Conservation (phyloP, 805 yeast genomes). For the Schizosaccharomyces lindneri region DNA sequence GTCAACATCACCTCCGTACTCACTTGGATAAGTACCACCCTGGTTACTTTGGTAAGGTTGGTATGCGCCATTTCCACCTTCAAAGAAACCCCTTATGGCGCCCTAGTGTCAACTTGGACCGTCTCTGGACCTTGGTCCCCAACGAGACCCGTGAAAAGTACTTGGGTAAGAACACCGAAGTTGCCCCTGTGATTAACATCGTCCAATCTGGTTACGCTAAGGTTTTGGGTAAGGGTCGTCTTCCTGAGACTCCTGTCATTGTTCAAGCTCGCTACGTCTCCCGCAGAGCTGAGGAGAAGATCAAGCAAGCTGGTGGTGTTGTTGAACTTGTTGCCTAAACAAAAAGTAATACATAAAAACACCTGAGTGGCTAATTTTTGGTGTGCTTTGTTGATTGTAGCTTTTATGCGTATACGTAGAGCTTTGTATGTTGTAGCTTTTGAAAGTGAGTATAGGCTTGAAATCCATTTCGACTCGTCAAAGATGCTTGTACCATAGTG, state of each 20-base stretch:
- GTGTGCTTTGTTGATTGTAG: not conserved
- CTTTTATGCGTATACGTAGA: too few species aligned
- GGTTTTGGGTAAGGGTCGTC: constrained; percentile 96
- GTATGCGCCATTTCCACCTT: constrained; percentile 33
- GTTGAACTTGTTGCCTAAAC: constrained; percentile 92
- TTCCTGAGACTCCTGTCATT: constrained; percentile 94
- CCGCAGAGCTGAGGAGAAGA: constrained; percentile 97
- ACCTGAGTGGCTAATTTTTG: not conserved
- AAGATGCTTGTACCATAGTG: too few species aligned
- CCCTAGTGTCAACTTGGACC: constrained; percentile 94
- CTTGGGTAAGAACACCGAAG: constrained; percentile 48
- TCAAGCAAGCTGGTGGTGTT: constrained; percentile 99
- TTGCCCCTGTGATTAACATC: constrained; percentile 47
- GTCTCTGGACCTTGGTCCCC: constrained; percentile 91
- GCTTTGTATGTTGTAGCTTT: too few species aligned
- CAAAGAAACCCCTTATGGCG: constrained; percentile 87
- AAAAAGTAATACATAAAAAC: not conserved
- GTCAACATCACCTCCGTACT: constrained; percentile 99
- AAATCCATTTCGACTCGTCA: too few species aligned
- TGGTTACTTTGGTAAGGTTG: constrained; percentile 99
- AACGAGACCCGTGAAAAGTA: constrained; percentile 83
- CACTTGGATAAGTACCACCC: constrained; percentile 99
- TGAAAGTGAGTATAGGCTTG: too few species aligned
- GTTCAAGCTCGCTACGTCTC: constrained; percentile 99
- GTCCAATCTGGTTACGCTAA: constrained; percentile 67